phyloP scores from a whole-genome alignment of 2,329 filamentous ascomycete species.

The Colletotrichum echinochloae region DNA sequence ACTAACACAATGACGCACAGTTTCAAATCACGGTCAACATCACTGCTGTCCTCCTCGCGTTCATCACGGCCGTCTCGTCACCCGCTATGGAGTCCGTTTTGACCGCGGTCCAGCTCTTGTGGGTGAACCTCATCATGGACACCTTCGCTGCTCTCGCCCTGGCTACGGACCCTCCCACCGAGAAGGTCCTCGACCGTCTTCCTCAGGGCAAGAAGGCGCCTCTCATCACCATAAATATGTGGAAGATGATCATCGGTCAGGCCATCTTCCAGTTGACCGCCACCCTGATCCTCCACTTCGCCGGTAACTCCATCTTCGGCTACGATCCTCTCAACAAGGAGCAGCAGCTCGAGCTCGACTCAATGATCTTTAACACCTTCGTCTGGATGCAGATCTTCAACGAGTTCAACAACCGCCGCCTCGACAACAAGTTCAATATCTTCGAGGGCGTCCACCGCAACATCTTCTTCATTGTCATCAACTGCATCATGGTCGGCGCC shows the following conservation, averaged over 20 bases:
- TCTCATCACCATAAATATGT: constrained; percentile 77
- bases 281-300: constrained; percentile 71
- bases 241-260: constrained; percentile 75
- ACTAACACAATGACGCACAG: constrained; percentile 45
- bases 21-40: constrained; percentile 79
- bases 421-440: constrained; percentile 73
- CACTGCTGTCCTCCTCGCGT: constrained; percentile 74
- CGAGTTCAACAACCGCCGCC: constrained; percentile 72
- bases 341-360: constrained; percentile 61
- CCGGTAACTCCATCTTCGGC: constrained; percentile 65
- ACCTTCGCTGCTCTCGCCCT: constrained; percentile 75
- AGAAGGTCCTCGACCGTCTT: constrained; percentile 66
- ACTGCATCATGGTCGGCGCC: constrained; percentile 66
- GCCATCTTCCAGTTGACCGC: constrained; percentile 70
- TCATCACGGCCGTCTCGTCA: constrained; percentile 71
- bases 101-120: constrained; percentile 74
- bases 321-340: constrained; percentile 57
- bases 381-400: constrained; percentile 82
- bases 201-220: constrained; percentile 74
- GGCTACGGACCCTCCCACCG: constrained; percentile 71
- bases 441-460: constrained; percentile 69
- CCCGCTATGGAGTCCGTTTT: constrained; percentile 68
- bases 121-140: constrained; percentile 79
- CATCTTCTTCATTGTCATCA: constrained; percentile 69
- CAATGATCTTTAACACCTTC: constrained; percentile 76